Base-by-base conservation (phyloP, 768 basidiomycete genomes). In the Leucocoprinus leucothites region DNA sequence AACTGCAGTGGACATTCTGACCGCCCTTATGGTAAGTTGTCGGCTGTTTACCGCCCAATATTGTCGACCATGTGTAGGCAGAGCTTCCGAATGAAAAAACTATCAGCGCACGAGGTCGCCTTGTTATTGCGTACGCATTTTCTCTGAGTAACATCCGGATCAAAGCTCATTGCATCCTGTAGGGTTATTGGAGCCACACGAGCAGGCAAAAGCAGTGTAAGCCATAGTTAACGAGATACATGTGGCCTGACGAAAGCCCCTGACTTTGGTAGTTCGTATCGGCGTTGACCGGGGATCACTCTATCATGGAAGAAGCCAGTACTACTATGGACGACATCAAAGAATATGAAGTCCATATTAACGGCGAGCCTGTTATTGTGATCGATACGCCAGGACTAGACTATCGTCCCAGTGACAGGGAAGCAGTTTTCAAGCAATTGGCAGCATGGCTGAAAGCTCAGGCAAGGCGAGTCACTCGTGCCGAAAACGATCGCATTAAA, bases 321-420 rank as follows among this genome's bases (percentile, higher is more conserved):
- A 3, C 24, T 7, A n/a, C 31, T 16, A n/a, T n/a, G n/a, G 24
- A 31, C 11, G 41, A 28, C 3, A 18, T 51, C 8, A n/a, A 4
- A 7, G 26, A n/a, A 3, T 21, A 51, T 19, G 50, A 51, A 19
- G 22, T 38, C 9, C 14, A 9, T 4, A 11, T 42, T 1, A 31
- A 43, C 9, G 26, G 25, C 16, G 40, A 51, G 50, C 41, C 41
- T 14, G 40, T 51, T 31, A 41, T 51, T 31, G n/a, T 51, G 14
- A 25, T 51, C 34, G 50, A 51, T 19, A 51, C 41, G 14, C 50
- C 50, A 3, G 50, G 50, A 5, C 9, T 51, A 9, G 38, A 43
- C 24, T 18, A 22, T 18, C 13, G 16, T 3, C 16, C 24, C n/a
- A n/a, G n/a, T 4, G 50, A 51, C 40, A 18, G 13, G 5, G 40